Conservation (phyloP, 2,329 filamentous ascomycete genomes). For the Cladophialophora bantiana region DNA sequence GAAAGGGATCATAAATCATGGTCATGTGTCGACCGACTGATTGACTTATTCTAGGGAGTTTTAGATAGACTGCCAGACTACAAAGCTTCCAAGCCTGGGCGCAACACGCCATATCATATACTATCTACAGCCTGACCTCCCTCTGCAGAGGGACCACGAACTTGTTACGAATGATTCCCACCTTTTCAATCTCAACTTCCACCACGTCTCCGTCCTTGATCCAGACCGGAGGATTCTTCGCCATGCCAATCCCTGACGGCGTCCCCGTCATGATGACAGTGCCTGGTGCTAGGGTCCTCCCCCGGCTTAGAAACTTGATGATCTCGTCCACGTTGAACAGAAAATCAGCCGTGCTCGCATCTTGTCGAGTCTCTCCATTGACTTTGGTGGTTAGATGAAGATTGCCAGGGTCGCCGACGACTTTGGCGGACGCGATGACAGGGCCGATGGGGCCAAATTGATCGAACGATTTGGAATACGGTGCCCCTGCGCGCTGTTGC, state of each 20-base stretch:
- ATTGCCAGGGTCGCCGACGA: slow-evolving; percentile 43
- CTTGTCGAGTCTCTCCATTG: slow-evolving; percentile 48
- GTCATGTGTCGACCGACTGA: no score
- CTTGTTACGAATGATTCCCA: slow-evolving; percentile 55
- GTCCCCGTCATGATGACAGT: slow-evolving; percentile 52
- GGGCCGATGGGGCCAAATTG: slow-evolving; percentile 63
- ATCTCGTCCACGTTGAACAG: slow-evolving; percentile 48
- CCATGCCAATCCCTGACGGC: slow-evolving; percentile 26
- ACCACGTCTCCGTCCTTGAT: slow-evolving; percentile 51
- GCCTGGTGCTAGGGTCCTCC: slow-evolving; percentile 47
- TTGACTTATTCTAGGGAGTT: no score
- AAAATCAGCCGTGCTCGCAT: slow-evolving; percentile 47
- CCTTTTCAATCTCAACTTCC: slow-evolving; percentile 55
- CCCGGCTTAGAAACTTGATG: slow-evolving; percentile 46
- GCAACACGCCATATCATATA: no score
- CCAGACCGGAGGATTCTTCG: slow-evolving; percentile 45
- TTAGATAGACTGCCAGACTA: no score
- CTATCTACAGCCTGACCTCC: no score
- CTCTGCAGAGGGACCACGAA: neutral
- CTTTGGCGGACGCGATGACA: slow-evolving; percentile 49
- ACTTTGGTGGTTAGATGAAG: slow-evolving; percentile 44
- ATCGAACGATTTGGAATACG: slow-evolving; percentile 58
- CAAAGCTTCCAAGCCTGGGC: no score
- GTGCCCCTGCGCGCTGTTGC: slow-evolving; percentile 38
- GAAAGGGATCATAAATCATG: no score